Base-by-base conservation (phyloP, 306 rosid genomes). In the Elaeagnus macrophylla region DNA sequence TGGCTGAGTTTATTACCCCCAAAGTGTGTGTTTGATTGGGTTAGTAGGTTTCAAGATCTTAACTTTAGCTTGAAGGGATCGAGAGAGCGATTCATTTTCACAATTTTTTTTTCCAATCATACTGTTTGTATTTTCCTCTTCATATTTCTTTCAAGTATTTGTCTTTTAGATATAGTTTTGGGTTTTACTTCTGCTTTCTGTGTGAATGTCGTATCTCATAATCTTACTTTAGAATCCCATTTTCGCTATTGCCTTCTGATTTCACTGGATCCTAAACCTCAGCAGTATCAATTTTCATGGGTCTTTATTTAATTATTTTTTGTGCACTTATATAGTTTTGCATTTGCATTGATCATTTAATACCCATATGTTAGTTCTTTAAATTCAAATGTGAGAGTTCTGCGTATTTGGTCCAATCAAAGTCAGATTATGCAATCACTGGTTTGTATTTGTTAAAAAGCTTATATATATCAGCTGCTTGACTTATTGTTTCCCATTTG, bases 401-500 rank as follows among this genome's bases (percentile, higher is more conserved):
- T 45, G 18, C 49, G 7, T 13, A 17, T 13, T 45, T 45, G 46
- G 12, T 45, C 16, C 1, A 14, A 12, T 45, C 49, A 12, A 13
- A 45, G 15, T 45, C 15, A 8, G 8, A 45, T 12, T 25, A 25
- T 25, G 32, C 32, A 25, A 25, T 25, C 32, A 25, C 32, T 25
- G 32, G 4, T 25, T 2, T 20, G 39, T 61, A 15, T 9, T 47
- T 38, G 37, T 20, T 32, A 10, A 50, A 15, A 12, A 15, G n/a
- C 32, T 20, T 42, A 48, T 59, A 60, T 25, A 25, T 25, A 25
- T 25, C 32, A 25, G 4, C 1, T 25, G 32, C 32, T 25, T 65
- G 71, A 65, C 66, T 58, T 39, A 49, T 64, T 67, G 57, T 52
- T 71, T 68, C 57, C 55, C 48, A 44, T 70, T 48, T 71, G 74